These are phyloP conservation scores for Ustilago sp. DNA, from an alignment of 1,284 basidiomycete genomes.

Conservation along the genomic window DNA sequence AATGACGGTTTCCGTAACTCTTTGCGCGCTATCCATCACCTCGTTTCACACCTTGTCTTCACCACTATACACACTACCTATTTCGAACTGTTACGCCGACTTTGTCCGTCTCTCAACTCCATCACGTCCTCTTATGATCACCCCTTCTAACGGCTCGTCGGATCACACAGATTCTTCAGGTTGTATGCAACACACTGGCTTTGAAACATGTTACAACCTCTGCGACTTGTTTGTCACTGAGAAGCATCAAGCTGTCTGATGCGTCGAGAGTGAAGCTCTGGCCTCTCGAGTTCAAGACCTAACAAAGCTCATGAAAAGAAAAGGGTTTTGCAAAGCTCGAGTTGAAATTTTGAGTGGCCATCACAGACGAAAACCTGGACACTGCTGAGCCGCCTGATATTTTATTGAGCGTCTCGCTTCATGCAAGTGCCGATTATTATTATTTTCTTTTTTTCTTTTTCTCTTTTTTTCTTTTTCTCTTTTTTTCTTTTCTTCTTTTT, in stretches of 20 bases:
- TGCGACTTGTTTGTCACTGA: background rate
- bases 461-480: background rate
- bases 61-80: background rate
- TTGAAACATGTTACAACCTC: background rate
- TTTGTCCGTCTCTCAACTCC: background rate
- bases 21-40: constrained; percentile 1
- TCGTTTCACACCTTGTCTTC: constrained; percentile 4
- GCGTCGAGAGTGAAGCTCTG: background rate
- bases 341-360: constrained; percentile 5
- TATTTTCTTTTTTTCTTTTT: background rate
- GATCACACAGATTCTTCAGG: background rate
- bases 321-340: background rate
- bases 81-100: background rate
- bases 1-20: constrained; percentile 12
- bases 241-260: background rate
- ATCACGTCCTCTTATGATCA: background rate
- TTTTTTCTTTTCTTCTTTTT: background rate
- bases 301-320: background rate
- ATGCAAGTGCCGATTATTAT: background rate
- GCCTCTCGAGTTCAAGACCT: background rate
- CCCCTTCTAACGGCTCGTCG: background rate
- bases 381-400: background rate
- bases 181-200: constrained; percentile 6
- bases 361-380: background rate
- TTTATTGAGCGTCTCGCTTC: constrained; percentile 4